These are phyloP conservation scores for Emericellopsis atlantica DNA, from an alignment of 2,329 filamentous ascomycete species.

Conservation along the genomic window DNA sequence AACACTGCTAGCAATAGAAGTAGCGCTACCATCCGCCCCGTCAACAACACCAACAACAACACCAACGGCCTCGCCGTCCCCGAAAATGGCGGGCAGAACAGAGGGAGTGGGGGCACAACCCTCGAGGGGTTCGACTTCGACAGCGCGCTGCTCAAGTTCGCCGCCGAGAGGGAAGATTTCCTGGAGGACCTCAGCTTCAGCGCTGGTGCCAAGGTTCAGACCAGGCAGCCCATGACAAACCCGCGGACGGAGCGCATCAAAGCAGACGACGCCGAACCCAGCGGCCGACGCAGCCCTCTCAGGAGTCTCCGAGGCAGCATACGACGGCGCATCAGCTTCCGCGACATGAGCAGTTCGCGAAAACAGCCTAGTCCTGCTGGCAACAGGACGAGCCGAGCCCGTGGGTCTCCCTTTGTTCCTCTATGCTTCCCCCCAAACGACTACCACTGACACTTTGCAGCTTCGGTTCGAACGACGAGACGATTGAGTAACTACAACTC, in stretches of 20 bases:
- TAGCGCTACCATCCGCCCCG: conserved; percentile 48
- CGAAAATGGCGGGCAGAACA: background rate
- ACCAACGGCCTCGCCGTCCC: conserved; percentile 3
- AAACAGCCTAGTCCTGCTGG: conserved; percentile 67
- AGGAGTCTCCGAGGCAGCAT: conserved; percentile 69
- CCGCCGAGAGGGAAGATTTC: conserved; percentile 87
- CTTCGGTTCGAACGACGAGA: conserved; percentile 64
- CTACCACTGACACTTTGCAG: conserved; percentile 14
- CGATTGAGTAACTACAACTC: conserved; percentile 96
- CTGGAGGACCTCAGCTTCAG: conserved; percentile 83
- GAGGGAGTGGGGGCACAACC: conserved; percentile 16
- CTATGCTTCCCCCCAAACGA: background rate
- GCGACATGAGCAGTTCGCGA: conserved; percentile 91
- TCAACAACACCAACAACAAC: conserved; percentile 13
- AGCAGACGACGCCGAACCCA: conserved; percentile 50
- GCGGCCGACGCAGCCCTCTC: conserved; percentile 41
- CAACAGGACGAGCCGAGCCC: conserved; percentile 36
- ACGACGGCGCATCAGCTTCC: conserved; percentile 80
- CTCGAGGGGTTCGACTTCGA: conserved; percentile 79
- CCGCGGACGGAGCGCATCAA: conserved; percentile 73
- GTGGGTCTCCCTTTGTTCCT: conserved; percentile 19
- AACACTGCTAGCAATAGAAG: conserved; percentile 51
- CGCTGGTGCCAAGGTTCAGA: conserved; percentile 65
- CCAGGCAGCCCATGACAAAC: conserved; percentile 60
- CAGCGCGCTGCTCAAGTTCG: conserved; percentile 84